These are phyloP conservation scores for Polychytrium aggregatum DNA, from an alignment of 192 early-diverging fungal species.

Conservation along the genomic window DNA sequence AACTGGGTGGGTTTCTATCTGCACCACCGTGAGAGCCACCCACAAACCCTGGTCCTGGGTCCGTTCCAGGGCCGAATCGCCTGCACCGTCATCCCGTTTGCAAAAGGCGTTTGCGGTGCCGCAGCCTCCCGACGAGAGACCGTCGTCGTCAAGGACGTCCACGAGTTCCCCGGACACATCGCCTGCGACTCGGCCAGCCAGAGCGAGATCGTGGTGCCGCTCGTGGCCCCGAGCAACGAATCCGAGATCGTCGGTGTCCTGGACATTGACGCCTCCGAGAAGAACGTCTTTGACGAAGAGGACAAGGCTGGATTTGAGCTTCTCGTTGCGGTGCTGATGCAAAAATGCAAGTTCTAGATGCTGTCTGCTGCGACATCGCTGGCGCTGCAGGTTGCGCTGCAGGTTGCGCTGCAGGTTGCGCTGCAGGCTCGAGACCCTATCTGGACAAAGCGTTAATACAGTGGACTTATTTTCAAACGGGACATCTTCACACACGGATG, in stretches of 20 bases:
- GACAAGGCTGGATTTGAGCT: constrained; percentile 25
- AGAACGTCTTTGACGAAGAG: constrained; percentile 24
- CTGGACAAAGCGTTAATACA: too few relatives aligned
- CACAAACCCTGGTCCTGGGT: constrained; percentile 51
- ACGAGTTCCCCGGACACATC: constrained; percentile 78
- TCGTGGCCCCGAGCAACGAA: constrained; percentile 18
- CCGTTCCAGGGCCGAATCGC: constrained; percentile 85
- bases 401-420: too few relatives aligned
- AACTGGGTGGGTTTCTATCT: constrained; percentile 75
- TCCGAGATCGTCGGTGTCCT: constrained; percentile 20
- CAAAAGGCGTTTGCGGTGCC: constrained; percentile 82
- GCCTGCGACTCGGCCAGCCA: constrained; percentile 77
- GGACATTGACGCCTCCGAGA: constrained; percentile 29
- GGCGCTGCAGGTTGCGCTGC: too few relatives aligned
- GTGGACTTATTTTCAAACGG: too few relatives aligned
- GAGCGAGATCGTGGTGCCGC: constrained; percentile 81
- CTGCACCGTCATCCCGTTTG: constrained; percentile 73
- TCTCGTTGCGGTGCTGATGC: constrained; percentile 20
- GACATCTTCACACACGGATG: too few relatives aligned
- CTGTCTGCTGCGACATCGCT: not conserved
- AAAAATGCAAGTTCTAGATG: constrained; percentile 3
- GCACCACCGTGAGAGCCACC: constrained; percentile 8
- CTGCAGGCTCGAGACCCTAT: too few relatives aligned
- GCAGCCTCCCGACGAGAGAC: constrained; percentile 48
- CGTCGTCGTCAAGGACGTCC: constrained; percentile 65